These are phyloP conservation scores for Populus euphratica DNA, from an alignment of 345 rosid genomes.

Conservation along the genomic window DNA sequence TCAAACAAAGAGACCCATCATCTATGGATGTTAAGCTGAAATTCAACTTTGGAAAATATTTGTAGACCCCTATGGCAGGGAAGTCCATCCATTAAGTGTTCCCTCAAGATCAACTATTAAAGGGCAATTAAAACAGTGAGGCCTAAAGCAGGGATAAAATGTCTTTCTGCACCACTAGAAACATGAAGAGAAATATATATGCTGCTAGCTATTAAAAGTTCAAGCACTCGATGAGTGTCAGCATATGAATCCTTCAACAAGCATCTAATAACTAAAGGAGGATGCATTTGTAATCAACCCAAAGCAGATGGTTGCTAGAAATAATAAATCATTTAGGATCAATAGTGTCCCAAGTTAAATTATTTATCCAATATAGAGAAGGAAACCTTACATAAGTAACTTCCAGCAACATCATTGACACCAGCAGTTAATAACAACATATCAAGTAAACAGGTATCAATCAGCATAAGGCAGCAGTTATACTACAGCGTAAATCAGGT, in stretches of 20 bases:
- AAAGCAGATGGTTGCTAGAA: background rate
- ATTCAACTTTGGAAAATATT: background rate
- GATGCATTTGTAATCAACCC: background rate
- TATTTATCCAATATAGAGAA: background rate
- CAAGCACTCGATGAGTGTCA: background rate
- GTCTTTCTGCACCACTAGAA: background rate
- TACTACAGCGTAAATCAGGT: background rate
- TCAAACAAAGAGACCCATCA: background rate
- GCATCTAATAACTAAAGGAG: background rate
- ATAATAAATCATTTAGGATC: background rate
- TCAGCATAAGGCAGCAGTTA: background rate
- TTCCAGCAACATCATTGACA: background rate
- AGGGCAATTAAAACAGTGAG: background rate
- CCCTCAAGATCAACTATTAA: background rate
- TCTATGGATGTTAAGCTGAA: background rate
- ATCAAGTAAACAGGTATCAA: background rate
- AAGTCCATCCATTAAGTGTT: background rate
- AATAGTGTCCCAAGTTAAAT: background rate
- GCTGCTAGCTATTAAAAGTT: background rate
- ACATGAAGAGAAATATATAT: background rate
- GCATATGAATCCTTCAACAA: background rate
- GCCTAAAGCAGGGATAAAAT: background rate
- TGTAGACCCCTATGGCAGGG: background rate
- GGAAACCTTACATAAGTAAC: background rate
- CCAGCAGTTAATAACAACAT: background rate